phyloP scores from a whole-genome alignment of 2,329 filamentous ascomycete species.

The Calonectria hawksworthii region DNA sequence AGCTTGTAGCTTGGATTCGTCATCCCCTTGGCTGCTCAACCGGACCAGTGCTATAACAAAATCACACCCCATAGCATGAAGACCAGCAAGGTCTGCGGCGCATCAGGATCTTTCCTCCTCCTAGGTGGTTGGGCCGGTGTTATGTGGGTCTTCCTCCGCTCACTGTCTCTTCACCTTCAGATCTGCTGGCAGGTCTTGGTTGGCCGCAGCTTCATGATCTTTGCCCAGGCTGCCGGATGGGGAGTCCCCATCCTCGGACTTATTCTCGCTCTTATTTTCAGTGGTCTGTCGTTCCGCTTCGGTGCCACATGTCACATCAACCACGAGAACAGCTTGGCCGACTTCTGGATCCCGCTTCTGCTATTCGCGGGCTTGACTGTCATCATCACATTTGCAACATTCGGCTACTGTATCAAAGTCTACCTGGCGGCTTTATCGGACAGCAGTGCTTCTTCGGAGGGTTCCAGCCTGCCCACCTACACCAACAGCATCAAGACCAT shows the following conservation, averaged over 20 bases:
- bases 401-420: slow-evolving; percentile 93
- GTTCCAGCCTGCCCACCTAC: slow-evolving; percentile 79
- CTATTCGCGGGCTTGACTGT: slow-evolving; percentile 82
- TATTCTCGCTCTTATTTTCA: slow-evolving; percentile 82
- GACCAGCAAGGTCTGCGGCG: slow-evolving; percentile 84
- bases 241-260: slow-evolving; percentile 84
- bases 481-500: slow-evolving; percentile 81
- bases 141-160: slow-evolving; percentile 92
- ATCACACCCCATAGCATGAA: slow-evolving; percentile 97
- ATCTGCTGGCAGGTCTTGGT: slow-evolving; percentile 98
- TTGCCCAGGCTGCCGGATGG: slow-evolving; percentile 85
- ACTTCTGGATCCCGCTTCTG: slow-evolving; percentile 92
- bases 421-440: slow-evolving; percentile 89
- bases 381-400: slow-evolving; percentile 87
- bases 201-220: slow-evolving; percentile 90
- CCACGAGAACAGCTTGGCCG: slow-evolving; percentile 83
- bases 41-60: slow-evolving; percentile 85
- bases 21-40: slow-evolving; percentile 83
- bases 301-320: slow-evolving; percentile 95
- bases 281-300: slow-evolving; percentile 95
- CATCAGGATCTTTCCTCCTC: slow-evolving; percentile 88
- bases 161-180: slow-evolving; percentile 93
- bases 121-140: slow-evolving; percentile 87
- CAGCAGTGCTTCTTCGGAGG: slow-evolving; percentile 77
- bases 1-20: slow-evolving; percentile 83